Conservation (phyloP, 2,329 filamentous ascomycete species). For the Diaporthe helianthi region DNA sequence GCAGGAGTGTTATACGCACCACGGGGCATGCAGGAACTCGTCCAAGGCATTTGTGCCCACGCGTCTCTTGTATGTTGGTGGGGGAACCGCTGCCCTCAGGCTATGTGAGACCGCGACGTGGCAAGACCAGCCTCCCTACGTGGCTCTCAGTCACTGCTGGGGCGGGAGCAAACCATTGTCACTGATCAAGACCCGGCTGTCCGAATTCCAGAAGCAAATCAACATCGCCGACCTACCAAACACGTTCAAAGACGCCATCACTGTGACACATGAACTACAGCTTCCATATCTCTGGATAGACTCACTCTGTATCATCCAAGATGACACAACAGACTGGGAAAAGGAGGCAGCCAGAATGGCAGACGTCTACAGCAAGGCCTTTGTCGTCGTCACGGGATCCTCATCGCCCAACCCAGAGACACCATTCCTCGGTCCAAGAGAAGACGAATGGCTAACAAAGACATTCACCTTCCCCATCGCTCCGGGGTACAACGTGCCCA, state of each 20-base stretch:
- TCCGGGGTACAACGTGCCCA: background rate
- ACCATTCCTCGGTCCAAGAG: background rate
- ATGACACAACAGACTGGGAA: slow-evolving; percentile 12
- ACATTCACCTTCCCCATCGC: background rate
- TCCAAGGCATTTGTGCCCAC: background rate
- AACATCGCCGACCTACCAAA: background rate
- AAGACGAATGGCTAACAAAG: slow-evolving; percentile 6
- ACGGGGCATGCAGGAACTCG: background rate
- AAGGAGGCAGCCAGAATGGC: slow-evolving; percentile 9
- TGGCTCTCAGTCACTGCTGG: slow-evolving; percentile 10
- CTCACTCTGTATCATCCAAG: slow-evolving; percentile 11
- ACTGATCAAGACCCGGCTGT: background rate
- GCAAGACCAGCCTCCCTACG: slow-evolving; percentile 8
- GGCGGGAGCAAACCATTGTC: slow-evolving; percentile 12
- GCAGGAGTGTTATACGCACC: background rate
- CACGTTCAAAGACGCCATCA: slow-evolving; percentile 10
- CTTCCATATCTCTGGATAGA: slow-evolving; percentile 12
- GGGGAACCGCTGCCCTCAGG: background rate
- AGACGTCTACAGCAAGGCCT: slow-evolving; percentile 11
- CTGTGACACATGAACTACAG: slow-evolving; percentile 3
- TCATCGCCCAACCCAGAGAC: slow-evolving; percentile 12
- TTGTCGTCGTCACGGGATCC: background rate
- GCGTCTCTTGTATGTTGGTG: background rate
- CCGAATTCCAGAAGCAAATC: background rate
- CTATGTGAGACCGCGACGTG: slow-evolving; percentile 6